Conservation (phyloP, 805 yeast genomes). For the Teunomyces gatunensis region DNA sequence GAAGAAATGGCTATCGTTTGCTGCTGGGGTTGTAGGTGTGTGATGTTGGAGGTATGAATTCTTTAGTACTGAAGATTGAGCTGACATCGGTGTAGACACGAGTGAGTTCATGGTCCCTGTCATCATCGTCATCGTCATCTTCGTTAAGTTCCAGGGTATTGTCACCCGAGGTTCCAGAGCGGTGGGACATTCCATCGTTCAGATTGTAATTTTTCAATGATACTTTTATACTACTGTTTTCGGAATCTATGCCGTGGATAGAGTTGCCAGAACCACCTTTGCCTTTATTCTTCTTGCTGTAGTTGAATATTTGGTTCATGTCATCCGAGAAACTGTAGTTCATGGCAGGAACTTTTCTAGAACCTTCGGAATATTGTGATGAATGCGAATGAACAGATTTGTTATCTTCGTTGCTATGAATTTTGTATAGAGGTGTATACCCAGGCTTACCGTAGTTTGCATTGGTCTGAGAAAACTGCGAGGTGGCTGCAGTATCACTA, state of each 20-base stretch:
- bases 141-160: neutral
- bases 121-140: constrained; percentile 10
- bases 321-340: constrained; percentile 10
- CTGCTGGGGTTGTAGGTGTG: neutral
- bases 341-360: constrained; percentile 6
- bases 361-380: neutral
- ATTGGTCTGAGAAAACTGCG: neutral
- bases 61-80: constrained; percentile 26
- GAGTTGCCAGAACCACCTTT: neutral
- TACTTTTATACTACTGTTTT: neutral
- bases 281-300: constrained; percentile 9
- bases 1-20: neutral
- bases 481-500: constrained; percentile 2
- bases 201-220: constrained; percentile 3
- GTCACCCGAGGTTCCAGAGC: neutral
- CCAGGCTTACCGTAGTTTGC: neutral
- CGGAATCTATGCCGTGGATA: constrained; percentile 4
- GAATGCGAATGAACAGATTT: neutral
- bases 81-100: constrained; percentile 26
- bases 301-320: constrained; percentile 14
- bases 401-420: neutral
- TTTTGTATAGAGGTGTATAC: neutral
- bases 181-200: neutral
- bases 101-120: constrained; percentile 12
- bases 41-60: constrained; percentile 3